Evolutionary conservation across 192 early-diverging fungal species (phyloP).

Genomic region (Dissophora ornata): DNA sequence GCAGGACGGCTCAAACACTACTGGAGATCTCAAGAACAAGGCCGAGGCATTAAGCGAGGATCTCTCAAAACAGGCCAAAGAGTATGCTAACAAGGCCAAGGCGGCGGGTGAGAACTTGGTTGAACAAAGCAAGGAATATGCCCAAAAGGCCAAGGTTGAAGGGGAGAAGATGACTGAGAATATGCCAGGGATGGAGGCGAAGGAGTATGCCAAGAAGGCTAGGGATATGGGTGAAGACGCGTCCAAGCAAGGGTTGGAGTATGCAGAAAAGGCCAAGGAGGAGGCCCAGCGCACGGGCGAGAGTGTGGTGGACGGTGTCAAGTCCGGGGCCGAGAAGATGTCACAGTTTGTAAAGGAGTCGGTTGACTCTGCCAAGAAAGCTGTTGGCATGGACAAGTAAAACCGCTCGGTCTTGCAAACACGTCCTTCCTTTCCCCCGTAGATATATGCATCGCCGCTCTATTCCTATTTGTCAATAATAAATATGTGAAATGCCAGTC

Average conservation of each 20-base stretch:
- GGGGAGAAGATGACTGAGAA: neutral
- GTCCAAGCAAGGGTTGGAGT: neutral
- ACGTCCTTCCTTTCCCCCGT: too few species aligned
- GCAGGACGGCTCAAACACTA: neutral
- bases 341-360: slow-evolving; percentile 32
- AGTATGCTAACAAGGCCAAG: slow-evolving; percentile 19
- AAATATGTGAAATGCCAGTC: too few species aligned
- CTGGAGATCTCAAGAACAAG: slow-evolving; percentile 15
- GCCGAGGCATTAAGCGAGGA: neutral
- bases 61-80: neutral
- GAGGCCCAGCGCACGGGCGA: slow-evolving; percentile 10
- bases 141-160: neutral
- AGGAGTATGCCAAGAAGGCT: slow-evolving; percentile 15
- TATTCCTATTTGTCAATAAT: too few species aligned
- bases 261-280: slow-evolving; percentile 2
- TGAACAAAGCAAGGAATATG: slow-evolving; percentile 6
- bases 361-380: slow-evolving; percentile 36
- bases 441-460: too few species aligned
- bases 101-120: slow-evolving; percentile 1
- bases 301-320: slow-evolving; percentile 11
- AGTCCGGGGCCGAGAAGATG: slow-evolving; percentile 37
- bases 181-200: neutral
- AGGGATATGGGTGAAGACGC: neutral
- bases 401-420: too few species aligned
- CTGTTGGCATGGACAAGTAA: slow-evolving; percentile 33